Evolutionary conservation across 257 asterid genomes (phyloP), one percentile per base, ranked within the genome.

Genomic region (Avicennia marina): DNA sequence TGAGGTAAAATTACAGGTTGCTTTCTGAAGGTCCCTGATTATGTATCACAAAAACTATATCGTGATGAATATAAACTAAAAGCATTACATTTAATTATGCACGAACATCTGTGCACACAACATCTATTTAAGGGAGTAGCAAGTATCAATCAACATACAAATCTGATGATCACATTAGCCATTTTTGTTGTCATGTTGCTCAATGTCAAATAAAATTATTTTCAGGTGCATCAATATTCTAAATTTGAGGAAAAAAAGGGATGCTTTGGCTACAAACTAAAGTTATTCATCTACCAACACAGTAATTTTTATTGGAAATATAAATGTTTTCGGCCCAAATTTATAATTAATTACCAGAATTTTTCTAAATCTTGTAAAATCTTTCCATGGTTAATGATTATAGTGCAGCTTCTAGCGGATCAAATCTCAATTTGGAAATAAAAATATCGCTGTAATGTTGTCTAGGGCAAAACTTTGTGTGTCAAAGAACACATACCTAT

Each of bases 11-110:
- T 91, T 91, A 59, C 36, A 69, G 45, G 98, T 91, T 27, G 95
- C 98, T 72, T 73, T 91, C 70, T 91, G 98, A 56, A 91, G 72
- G 69, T 91, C 98, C 95, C 98, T 88, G 86, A 40, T 66, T 47
- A 48, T 55, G 29, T 15, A 58, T 47, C 57, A 70, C 67, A 54
- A 64, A 55, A 65, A n/a, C 47, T 25, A 61, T 59, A 47, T 45
- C 61, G 36, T n/a, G 20, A 56, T 9, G 31, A 41, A 53, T 31
- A 34, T 24, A 55, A 31, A 43, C 17, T 24, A 22, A 25, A 68
- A 33, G 34, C 21, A 34, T 27, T 1, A 17, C 29, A 57, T 41
- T 20, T 17, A 18, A 27, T 34, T 33, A 17, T 17, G 11, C 54
- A 46, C 10, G 11, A 43, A 17, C 15, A 18, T 43, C 3, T 13